Evolutionary conservation across 768 basidiomycete genomes (phyloP).

Genomic region (Amanita rubescens): DNA sequence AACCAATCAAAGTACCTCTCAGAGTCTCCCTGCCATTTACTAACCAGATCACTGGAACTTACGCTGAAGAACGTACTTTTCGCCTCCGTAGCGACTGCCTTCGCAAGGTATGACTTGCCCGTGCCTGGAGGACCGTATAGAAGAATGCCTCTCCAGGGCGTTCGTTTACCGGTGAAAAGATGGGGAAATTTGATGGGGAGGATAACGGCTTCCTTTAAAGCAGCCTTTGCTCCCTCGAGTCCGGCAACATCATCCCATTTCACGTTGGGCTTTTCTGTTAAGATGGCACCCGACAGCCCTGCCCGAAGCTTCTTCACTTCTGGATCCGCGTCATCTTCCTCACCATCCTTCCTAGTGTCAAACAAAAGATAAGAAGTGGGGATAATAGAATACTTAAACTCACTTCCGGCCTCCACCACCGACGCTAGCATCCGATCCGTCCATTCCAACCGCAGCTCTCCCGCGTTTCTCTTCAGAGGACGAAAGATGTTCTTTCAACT

Average conservation of each 20-base stretch:
- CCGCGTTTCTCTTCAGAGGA: slow-evolving; percentile 56
- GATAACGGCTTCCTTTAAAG: slow-evolving; percentile 97
- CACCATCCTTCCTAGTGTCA: slow-evolving; percentile 31
- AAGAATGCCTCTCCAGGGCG: slow-evolving; percentile 94
- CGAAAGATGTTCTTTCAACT: slow-evolving; percentile 75
- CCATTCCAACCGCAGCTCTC: slow-evolving; percentile 41
- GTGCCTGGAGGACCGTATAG: slow-evolving; percentile 98
- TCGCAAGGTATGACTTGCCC: slow-evolving; percentile 94
- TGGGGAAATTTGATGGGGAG: slow-evolving; percentile 99
- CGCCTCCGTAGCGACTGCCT: slow-evolving; percentile 98
- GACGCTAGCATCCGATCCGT: slow-evolving; percentile 34
- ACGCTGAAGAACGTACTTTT: slow-evolving; percentile 99
- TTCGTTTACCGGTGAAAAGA: slow-evolving; percentile 96
- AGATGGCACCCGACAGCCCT: slow-evolving; percentile 79
- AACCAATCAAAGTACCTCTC: slow-evolving; percentile 60
- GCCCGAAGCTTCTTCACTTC: slow-evolving; percentile 97
- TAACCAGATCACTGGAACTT: slow-evolving; percentile 90
- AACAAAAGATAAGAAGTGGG: neutral
- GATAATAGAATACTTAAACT: neutral
- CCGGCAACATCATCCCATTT: slow-evolving; percentile 99
- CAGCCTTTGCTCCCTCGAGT: slow-evolving; percentile 89
- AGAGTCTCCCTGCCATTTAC: slow-evolving; percentile 99
- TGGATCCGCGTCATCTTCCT: slow-evolving; percentile 77
- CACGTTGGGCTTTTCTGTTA: slow-evolving; percentile 91
- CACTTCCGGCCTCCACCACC: slow-evolving; percentile 41